phyloP scores from a whole-genome alignment of 371 early-diverging fungal genomes.

The Sporodiniella umbellata region DNA sequence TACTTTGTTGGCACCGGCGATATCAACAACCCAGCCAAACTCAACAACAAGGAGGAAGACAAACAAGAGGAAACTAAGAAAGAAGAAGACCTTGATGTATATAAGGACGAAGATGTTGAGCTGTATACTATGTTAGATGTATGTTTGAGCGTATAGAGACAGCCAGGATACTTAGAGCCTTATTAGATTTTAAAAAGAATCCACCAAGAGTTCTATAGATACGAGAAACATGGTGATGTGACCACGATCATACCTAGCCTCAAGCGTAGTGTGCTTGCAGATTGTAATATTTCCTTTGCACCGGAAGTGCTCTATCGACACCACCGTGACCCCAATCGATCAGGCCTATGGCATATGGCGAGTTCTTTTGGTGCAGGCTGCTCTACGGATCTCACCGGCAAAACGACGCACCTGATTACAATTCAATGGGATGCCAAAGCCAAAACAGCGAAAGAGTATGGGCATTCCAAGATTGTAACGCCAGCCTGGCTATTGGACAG shows the following conservation, averaged over 20 bases:
- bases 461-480: conserved; percentile 42
- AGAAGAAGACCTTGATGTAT: neutral
- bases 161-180: neutral
- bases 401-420: conserved; percentile 77
- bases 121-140: conserved; percentile 50
- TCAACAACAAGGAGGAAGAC: neutral
- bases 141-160: no score
- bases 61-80: conserved; percentile 2
- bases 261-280: conserved; percentile 45
- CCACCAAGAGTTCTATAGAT: conserved; percentile 48
- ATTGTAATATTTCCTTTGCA: conserved; percentile 51
- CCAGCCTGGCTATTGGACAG: conserved; percentile 65
- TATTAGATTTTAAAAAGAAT: conserved; percentile 49
- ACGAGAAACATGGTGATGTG: conserved; percentile 39
- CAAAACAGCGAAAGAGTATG: conserved; percentile 45
- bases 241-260: conserved; percentile 49
- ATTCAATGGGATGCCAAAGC: conserved; percentile 51
- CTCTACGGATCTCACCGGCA: conserved; percentile 41
- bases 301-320: neutral
- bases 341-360: conserved; percentile 73
- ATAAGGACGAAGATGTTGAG: conserved; percentile 54
- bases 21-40: conserved; percentile 68
- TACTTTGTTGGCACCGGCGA: conserved; percentile 95
- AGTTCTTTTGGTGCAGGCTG: conserved; percentile 69
- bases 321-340: conserved; percentile 34